phyloP scores from a whole-genome alignment of 371 early-diverging fungal species.

The Nematocida major region DNA sequence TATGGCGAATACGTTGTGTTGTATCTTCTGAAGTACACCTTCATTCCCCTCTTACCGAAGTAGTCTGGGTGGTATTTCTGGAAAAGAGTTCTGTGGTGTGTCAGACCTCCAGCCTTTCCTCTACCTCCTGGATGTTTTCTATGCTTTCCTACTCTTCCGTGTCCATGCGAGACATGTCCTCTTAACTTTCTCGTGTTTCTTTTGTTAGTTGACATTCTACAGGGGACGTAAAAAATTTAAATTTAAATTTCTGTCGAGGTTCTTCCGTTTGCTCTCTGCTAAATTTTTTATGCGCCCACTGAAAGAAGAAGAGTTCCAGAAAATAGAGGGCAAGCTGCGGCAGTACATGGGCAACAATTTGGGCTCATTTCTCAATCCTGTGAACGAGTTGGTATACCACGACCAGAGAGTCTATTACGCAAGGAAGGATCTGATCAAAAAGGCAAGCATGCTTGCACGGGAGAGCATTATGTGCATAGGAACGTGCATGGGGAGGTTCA shows the following conservation, averaged over 20 bases:
- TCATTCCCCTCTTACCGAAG: constrained; percentile 99
- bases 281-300: constrained; percentile 60
- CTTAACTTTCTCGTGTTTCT: constrained; percentile 63
- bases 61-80: constrained; percentile 99
- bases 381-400: constrained; percentile 53
- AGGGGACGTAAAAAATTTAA: constrained; percentile 14
- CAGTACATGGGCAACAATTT: constrained; percentile 61
- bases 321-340: constrained; percentile 59
- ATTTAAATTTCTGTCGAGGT: background rate
- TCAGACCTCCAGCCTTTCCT: constrained; percentile 96
- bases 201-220: constrained; percentile 39
- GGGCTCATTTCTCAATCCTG: constrained; percentile 47
- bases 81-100: constrained; percentile 98
- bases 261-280: background rate
- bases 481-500: constrained; percentile 91
- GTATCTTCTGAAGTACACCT: constrained; percentile 71
- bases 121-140: constrained; percentile 99
- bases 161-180: constrained; percentile 66
- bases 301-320: constrained; percentile 57
- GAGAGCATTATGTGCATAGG: constrained; percentile 81
- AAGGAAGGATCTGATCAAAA: constrained; percentile 49
- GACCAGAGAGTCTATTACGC: constrained; percentile 56
- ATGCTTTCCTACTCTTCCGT: constrained; percentile 79
- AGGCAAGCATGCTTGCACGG: constrained; percentile 48
- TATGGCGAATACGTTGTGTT: constrained; percentile 84